phyloP scores from a whole-genome alignment of 1,139 yeast species.

The Debaryomyces psychrophilus region DNA sequence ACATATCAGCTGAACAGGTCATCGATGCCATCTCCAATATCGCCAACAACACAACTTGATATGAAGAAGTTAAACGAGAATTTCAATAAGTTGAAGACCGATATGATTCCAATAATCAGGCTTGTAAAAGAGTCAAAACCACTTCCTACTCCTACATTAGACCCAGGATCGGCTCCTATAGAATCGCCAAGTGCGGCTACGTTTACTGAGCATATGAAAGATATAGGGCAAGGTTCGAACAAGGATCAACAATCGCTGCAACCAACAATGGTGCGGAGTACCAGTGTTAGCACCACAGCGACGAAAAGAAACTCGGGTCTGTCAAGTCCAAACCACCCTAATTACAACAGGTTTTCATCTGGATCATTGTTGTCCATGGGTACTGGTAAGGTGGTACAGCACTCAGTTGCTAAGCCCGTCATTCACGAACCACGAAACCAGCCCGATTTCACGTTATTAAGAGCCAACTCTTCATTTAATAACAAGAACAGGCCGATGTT shows the following conservation, averaged over 20 bases:
- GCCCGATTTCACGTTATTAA: conserved; percentile 19
- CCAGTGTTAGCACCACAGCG: conserved; percentile 16
- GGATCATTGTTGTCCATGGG: conserved; percentile 46
- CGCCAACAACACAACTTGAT: conserved; percentile 32
- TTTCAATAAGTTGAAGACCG: conserved; percentile 53
- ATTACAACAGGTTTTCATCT: conserved; percentile 36
- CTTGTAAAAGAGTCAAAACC: conserved; percentile 58
- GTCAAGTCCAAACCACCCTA: conserved; percentile 46
- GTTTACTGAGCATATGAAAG: conserved; percentile 21
- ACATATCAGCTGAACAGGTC: conserved; percentile 19
- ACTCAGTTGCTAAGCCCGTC: conserved; percentile 28
- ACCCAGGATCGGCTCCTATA: conserved; percentile 36
- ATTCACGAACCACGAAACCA: conserved; percentile 11
- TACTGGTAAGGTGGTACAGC: conserved; percentile 44
- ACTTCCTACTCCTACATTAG: conserved; percentile 57
- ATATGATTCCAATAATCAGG: conserved; percentile 55
- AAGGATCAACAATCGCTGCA: neutral
- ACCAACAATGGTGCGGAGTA: conserved; percentile 17
- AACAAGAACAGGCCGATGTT: conserved; percentile 31
- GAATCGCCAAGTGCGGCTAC: conserved; percentile 40
- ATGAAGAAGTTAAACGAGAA: conserved; percentile 49
- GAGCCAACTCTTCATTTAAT: conserved; percentile 14
- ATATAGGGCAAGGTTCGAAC: neutral
- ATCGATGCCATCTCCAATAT: conserved; percentile 23
- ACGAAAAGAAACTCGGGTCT: conserved; percentile 12